Percentiles rank a stretch among this genome's conserved stretches.
phyloP scores from a whole-genome alignment of 495 filamentous ascomycete species.

The Pyrenopolyporus hunteri region DNA sequence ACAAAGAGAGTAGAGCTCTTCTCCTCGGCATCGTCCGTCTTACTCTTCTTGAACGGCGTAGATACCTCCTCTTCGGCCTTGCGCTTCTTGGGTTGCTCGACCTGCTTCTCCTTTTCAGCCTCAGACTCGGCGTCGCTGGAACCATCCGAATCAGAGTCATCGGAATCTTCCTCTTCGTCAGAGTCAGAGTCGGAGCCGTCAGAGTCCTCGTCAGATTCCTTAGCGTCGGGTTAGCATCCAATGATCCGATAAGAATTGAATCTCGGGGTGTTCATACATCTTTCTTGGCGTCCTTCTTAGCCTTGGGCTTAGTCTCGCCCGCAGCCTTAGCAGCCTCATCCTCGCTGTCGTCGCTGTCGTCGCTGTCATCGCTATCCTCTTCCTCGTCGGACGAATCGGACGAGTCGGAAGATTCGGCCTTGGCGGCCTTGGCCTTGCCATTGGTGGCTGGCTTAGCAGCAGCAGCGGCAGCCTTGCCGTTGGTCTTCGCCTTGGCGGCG shows the following conservation, averaged over 20 bases:
- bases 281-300: too few species aligned
- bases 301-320: too few species aligned
- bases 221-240: conserved; percentile 15
- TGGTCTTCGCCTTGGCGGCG: conserved; percentile 19
- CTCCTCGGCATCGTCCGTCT: conserved; percentile 63
- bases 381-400: conserved; percentile 48
- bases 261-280: conserved; percentile 39
- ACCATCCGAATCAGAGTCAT: conserved; percentile 52
- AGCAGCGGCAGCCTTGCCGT: conserved; percentile 13
- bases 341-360: conserved; percentile 4
- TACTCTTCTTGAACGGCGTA: conserved; percentile 77
- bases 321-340: conserved; percentile 51
- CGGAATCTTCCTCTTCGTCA: conserved; percentile 46
- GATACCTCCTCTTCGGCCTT: conserved; percentile 75
- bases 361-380: conserved; percentile 38
- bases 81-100: conserved; percentile 80
- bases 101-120: conserved; percentile 58
- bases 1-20: conserved; percentile 78
- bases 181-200: conserved; percentile 54
- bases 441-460: conserved; percentile 10
- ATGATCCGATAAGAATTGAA: not conserved
- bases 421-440: conserved; percentile 28
- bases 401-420: conserved; percentile 45
- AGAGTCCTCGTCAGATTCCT: conserved; percentile 39
- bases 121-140: conserved; percentile 52